Percentiles rank a stretch among this genome's conserved stretches.
Evolutionary conservation across 805 yeast species (phyloP).

Genomic region (Pichia ethanolica): DNA sequence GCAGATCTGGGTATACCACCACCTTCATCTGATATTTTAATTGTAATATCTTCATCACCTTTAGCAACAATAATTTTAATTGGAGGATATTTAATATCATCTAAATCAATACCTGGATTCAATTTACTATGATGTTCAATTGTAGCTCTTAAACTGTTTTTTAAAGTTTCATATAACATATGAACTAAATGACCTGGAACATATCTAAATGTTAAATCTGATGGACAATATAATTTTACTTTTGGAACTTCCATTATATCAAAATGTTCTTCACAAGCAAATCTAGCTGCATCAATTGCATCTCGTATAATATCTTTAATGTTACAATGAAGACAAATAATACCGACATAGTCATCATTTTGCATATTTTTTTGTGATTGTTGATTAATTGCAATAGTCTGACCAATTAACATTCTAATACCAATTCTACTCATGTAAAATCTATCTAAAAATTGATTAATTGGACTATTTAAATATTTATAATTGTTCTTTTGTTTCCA

Average conservation of each 20-base stretch:
- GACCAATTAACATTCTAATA: slow-evolving; percentile 90
- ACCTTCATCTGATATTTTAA: slow-evolving; percentile 87
- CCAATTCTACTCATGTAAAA: slow-evolving; percentile 90
- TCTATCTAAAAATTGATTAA: slow-evolving; percentile 76
- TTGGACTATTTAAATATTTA: slow-evolving; percentile 54
- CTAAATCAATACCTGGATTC: slow-evolving; percentile 40
- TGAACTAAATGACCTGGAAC: slow-evolving; percentile 91
- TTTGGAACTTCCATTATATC: slow-evolving; percentile 82
- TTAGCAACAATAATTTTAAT: slow-evolving; percentile 81
- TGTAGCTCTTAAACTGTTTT: slow-evolving; percentile 82
- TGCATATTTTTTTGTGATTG: slow-evolving; percentile 33
- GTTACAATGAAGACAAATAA: slow-evolving; percentile 78
- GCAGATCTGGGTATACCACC: slow-evolving; percentile 87
- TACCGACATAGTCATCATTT: slow-evolving; percentile 70
- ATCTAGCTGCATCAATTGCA: slow-evolving; percentile 85
- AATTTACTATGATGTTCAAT: slow-evolving; percentile 68
- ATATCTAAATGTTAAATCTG: slow-evolving; percentile 75
- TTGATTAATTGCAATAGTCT: slow-evolving; percentile 64
- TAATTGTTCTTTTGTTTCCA: slow-evolving; percentile 58
- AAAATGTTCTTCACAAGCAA: slow-evolving; percentile 86
- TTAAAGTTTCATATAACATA: slow-evolving; percentile 82
- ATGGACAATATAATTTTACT: slow-evolving; percentile 69
- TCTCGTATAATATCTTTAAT: slow-evolving; percentile 77
- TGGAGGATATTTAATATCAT: slow-evolving; percentile 71
- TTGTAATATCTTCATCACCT: slow-evolving; percentile 85